Evolutionary conservation across 768 basidiomycete species (phyloP).

Genomic region (Auricularia sp.): DNA sequence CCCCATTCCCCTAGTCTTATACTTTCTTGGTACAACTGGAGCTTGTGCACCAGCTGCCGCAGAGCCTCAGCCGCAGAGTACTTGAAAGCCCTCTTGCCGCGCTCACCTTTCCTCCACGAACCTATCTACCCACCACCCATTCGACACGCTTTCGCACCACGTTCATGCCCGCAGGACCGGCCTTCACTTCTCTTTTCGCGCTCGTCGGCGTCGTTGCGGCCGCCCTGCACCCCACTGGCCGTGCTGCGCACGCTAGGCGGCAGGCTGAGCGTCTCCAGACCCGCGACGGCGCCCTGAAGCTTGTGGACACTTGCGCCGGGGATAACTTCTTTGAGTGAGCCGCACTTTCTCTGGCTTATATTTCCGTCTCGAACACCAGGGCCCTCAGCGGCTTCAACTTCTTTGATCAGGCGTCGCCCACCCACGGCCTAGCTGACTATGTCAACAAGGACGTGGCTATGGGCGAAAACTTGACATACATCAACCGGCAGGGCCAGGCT

Average conservation of each 20-base stretch:
- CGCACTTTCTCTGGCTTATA: not conserved
- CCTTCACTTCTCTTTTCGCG: not conserved
- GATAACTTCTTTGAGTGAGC: constrained; percentile 10
- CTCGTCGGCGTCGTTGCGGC: not conserved
- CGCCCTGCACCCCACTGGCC: not conserved
- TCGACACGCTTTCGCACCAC: not conserved
- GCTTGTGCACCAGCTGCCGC: not conserved
- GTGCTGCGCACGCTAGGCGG: not conserved
- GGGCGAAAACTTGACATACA: constrained; percentile 9
- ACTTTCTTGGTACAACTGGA: not conserved
- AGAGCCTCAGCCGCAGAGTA: constrained; percentile 1
- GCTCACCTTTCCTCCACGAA: too few species aligned
- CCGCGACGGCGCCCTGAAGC: not conserved
- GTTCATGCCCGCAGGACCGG: not conserved
- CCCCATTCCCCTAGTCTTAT: not conserved
- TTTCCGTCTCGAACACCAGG: not conserved
- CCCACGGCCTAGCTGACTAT: constrained; percentile 15
- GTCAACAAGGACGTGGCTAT: constrained; percentile 2
- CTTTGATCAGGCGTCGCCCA: constrained; percentile 9
- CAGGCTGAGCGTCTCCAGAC: not conserved
- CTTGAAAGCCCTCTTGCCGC: not conserved
- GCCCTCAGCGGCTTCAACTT: not conserved
- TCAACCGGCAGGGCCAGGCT: constrained; percentile 7
- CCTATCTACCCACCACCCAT: too few species aligned
- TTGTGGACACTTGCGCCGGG: constrained; percentile 3